Conservation (phyloP, 768 basidiomycete species). For the Terana coerulea region DNA sequence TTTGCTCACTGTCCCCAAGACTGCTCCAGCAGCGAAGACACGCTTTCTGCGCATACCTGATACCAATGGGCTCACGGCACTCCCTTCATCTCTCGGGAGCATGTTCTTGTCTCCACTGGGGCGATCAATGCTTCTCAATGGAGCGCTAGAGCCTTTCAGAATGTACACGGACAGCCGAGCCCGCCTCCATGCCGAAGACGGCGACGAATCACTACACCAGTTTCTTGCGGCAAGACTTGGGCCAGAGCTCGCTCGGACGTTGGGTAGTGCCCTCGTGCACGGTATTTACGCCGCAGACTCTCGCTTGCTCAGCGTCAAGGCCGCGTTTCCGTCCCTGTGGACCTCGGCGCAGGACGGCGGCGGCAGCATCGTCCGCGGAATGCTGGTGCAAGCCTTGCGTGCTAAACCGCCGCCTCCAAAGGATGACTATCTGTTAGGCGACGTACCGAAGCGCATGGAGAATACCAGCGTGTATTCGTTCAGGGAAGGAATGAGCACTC, state of each 20-base stretch:
- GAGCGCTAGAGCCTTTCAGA: conserved; percentile 56
- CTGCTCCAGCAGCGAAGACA: conserved; percentile 69
- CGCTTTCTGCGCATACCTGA: conserved; percentile 67
- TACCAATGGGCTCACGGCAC: conserved; percentile 44
- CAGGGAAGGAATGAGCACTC: conserved; percentile 64
- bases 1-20: conserved; percentile 63
- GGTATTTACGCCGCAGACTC: conserved; percentile 93
- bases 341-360: conserved; percentile 60
- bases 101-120: conserved; percentile 36
- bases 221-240: conserved; percentile 79
- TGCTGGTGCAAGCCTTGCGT: conserved; percentile 13
- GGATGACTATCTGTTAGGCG: conserved; percentile 46
- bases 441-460: conserved; percentile 43
- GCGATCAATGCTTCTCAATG: conserved; percentile 46
- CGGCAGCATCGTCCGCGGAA: conserved; percentile 69
- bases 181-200: conserved; percentile 39
- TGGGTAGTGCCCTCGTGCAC: conserved; percentile 80
- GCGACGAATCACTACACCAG: conserved; percentile 79
- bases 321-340: conserved; percentile 75
- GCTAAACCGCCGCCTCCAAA: conserved; percentile 7
- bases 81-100: conserved; percentile 41
- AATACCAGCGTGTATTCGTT: conserved; percentile 80
- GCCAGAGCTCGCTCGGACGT: conserved; percentile 59
- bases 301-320: conserved; percentile 63
- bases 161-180: background rate